phyloP scores from a whole-genome alignment of 2,329 filamentous ascomycete genomes.

The Basipetospora chlamydospora region DNA sequence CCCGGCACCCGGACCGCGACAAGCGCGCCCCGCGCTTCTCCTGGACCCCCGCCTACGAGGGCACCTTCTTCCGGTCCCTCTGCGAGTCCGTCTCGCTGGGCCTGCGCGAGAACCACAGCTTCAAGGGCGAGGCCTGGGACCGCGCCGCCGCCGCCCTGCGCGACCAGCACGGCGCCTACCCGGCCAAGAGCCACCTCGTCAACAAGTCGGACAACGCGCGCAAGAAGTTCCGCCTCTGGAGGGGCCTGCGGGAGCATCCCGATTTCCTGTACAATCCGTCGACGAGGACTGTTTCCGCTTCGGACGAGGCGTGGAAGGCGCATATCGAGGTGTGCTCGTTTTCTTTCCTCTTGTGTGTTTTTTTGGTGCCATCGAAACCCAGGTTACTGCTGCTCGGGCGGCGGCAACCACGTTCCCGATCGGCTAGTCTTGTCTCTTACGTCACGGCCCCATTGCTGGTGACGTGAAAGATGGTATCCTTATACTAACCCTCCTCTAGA shows the following conservation, averaged over 20 bases:
- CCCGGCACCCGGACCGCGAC: constrained; percentile 1
- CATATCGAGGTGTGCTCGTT: constrained; percentile 43
- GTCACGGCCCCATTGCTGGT: too few species aligned
- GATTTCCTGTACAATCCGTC: constrained; percentile 39
- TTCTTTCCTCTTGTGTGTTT: background rate
- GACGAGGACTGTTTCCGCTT: constrained; percentile 36
- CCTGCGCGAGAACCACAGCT: constrained; percentile 42
- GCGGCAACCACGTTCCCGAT: background rate
- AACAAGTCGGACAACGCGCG: constrained; percentile 51
- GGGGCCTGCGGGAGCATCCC: constrained; percentile 40
- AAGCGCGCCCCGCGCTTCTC: constrained; percentile 38
- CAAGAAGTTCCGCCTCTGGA: constrained; percentile 48
- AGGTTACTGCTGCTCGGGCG: background rate
- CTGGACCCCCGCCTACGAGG: constrained; percentile 44
- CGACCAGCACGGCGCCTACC: constrained; percentile 39
- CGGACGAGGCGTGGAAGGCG: constrained; percentile 40
- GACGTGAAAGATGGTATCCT: too few species aligned
- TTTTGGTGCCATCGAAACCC: background rate
- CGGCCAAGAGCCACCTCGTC: constrained; percentile 46
- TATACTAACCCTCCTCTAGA: constrained; percentile 22
- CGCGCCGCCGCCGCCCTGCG: constrained; percentile 38
- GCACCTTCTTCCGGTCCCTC: constrained; percentile 45
- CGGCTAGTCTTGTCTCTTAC: too few species aligned
- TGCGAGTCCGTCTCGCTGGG: constrained; percentile 44
- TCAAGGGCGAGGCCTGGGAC: constrained; percentile 48